Evolutionary conservation across 805 yeast genomes (phyloP).

Genomic region (Blastobotrys mokoenaii): DNA sequence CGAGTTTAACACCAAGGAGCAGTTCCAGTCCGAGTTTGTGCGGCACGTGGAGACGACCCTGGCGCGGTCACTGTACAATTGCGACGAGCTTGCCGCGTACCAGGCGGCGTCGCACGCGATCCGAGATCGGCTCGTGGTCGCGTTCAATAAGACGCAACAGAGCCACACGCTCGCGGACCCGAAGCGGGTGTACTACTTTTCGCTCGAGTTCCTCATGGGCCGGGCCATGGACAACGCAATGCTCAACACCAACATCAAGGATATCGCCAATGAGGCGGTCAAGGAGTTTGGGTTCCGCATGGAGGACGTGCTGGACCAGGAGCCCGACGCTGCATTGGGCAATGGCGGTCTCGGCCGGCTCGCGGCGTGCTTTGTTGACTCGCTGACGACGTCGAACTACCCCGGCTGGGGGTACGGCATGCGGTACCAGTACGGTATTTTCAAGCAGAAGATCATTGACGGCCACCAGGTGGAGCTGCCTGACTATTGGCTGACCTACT

Average conservation of each 20-base stretch:
- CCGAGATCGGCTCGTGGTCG: constrained; percentile 69
- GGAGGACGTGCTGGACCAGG: constrained; percentile 78
- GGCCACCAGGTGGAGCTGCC: constrained; percentile 94
- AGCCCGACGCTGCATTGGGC: constrained; percentile 92
- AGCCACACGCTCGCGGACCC: constrained; percentile 74
- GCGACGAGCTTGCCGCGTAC: constrained; percentile 88
- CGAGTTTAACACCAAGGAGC: constrained; percentile 42
- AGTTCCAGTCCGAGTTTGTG: constrained; percentile 61
- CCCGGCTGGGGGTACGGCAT: constrained; percentile 97
- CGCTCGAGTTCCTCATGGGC: constrained; percentile 89
- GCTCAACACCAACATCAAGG: constrained; percentile 68
- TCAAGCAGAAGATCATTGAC: constrained; percentile 78
- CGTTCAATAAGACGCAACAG: constrained; percentile 93
- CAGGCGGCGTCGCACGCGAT: constrained; percentile 77
- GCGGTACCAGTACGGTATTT: constrained; percentile 89
- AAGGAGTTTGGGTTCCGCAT: constrained; percentile 76
- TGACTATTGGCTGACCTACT: constrained; percentile 83
- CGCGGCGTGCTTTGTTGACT: constrained; percentile 91
- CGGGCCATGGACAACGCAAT: constrained; percentile 91
- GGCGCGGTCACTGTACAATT: constrained; percentile 87
- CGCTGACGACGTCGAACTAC: constrained; percentile 74
- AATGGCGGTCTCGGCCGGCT: constrained; percentile 93
- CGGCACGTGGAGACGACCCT: constrained; percentile 83
- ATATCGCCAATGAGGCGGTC: constrained; percentile 45
- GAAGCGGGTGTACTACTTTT: constrained; percentile 78